Percentiles rank a stretch among this genome's conserved stretches.
phyloP scores from a whole-genome alignment of 345 rosid genomes.

The Eucalyptus virginea region DNA sequence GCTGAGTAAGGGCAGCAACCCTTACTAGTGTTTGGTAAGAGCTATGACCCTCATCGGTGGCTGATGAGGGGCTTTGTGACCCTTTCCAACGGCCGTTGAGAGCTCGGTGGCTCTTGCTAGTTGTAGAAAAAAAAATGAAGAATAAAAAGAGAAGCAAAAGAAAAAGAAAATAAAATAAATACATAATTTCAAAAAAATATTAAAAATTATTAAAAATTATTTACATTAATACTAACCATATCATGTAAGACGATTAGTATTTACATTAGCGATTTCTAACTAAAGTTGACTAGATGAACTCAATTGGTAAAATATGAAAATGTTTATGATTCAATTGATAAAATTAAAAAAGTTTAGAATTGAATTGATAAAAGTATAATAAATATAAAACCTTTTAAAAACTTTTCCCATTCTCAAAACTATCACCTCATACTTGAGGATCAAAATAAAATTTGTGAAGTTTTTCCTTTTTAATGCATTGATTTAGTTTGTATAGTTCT shows the following conservation, averaged over 20 bases:
- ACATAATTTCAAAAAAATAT: accelerated
- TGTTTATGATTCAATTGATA: accelerated
- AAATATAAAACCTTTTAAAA: accelerated
- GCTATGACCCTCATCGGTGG: accelerated
- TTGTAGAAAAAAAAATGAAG: too few relatives aligned
- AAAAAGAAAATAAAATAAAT: too few relatives aligned
- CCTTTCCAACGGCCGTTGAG: accelerated
- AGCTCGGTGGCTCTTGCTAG: accelerated
- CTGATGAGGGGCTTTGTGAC: not conserved
- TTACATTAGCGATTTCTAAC: accelerated
- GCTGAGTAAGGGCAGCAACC: accelerated
- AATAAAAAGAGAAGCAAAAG: accelerated
- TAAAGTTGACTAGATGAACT: accelerated
- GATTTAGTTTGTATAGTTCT: not conserved
- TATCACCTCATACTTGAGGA: not conserved
- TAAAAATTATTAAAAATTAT: too few relatives aligned
- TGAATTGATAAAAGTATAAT: accelerated
- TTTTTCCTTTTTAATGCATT: not conserved
- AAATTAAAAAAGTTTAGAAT: too few relatives aligned
- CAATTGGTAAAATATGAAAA: too few relatives aligned
- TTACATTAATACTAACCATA: accelerated
- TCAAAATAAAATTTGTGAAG: not conserved
- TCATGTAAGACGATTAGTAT: too few relatives aligned
- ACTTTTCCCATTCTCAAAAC: not conserved
- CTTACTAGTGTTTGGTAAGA: accelerated